Percentiles rank a stretch among this genome's conserved stretches.
phyloP scores from a whole-genome alignment of 192 early-diverging fungal genomes.

The Coemansia sp. region DNA sequence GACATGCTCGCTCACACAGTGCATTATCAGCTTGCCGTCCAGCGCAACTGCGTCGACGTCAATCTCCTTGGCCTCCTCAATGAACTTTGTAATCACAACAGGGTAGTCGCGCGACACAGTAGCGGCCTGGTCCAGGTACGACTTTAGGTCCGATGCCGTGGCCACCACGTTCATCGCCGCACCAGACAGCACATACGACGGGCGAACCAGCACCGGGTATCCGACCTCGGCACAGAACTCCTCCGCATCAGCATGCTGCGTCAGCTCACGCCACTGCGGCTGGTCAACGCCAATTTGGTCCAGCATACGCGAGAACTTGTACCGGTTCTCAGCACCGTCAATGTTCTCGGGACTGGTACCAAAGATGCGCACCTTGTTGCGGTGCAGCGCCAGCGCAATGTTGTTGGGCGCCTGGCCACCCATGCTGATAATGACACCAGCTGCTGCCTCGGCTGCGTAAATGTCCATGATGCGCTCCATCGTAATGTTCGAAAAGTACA shows the following conservation, averaged over 20 bases:
- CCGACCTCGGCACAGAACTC: slow-evolving; percentile 79
- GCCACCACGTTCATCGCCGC: slow-evolving; percentile 99
- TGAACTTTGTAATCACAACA: slow-evolving; percentile 98
- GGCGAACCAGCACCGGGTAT: slow-evolving; percentile 95
- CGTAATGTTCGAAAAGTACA: slow-evolving; percentile 96
- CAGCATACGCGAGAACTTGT: slow-evolving; percentile 89
- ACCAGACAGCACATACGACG: slow-evolving; percentile 95
- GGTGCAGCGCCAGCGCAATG: slow-evolving; percentile 85
- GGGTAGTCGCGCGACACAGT: slow-evolving; percentile 92
- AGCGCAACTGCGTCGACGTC: slow-evolving; percentile 98
- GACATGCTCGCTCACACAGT: slow-evolving; percentile 96
- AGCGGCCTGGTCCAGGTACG: slow-evolving; percentile 86
- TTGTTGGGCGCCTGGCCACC: slow-evolving; percentile 97
- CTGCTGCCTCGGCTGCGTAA: slow-evolving; percentile 80
- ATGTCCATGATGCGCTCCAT: slow-evolving; percentile 96
- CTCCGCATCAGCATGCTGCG: slow-evolving; percentile 76
- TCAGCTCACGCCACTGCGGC: slow-evolving; percentile 93
- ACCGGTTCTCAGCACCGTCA: slow-evolving; percentile 91
- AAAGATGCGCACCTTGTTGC: slow-evolving; percentile 74
- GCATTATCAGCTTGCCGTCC: slow-evolving; percentile 89
- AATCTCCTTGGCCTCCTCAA: slow-evolving; percentile 97
- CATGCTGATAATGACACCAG: slow-evolving; percentile 85
- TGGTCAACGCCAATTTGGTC: slow-evolving; percentile 95
- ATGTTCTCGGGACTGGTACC: slow-evolving; percentile 91
- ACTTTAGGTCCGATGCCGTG: slow-evolving; percentile 77